These are phyloP conservation scores for Ophiorrhiza pumila DNA, from an alignment of 257 asterid species.

Conservation along the genomic window DNA sequence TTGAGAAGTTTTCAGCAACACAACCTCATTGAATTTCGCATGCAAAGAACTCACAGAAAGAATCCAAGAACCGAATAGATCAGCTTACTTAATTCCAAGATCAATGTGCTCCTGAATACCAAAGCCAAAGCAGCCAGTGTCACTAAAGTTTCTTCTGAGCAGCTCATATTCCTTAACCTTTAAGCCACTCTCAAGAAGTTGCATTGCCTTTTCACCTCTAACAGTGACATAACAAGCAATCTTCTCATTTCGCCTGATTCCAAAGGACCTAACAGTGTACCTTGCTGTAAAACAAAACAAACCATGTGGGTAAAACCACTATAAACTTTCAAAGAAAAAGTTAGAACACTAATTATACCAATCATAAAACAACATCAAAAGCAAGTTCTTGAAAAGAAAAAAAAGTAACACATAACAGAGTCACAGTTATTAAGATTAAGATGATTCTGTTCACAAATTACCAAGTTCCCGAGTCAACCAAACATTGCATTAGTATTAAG, in stretches of 20 bases:
- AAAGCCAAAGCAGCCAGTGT: conserved; percentile 77
- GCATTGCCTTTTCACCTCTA: conserved; percentile 66
- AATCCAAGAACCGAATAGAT: neutral
- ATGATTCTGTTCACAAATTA: neutral
- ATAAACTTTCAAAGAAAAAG: too few relatives aligned
- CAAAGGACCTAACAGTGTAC: conserved; percentile 73
- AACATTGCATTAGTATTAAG: neutral
- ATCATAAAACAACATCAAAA: neutral
- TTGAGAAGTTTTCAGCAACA: neutral
- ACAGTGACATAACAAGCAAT: conserved; percentile 73
- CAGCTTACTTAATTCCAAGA: conserved; percentile 73
- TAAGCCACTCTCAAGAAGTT: conserved; percentile 64
- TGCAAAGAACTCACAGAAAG: neutral
- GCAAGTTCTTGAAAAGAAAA: neutral
- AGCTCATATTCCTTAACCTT: conserved; percentile 70
- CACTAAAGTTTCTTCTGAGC: conserved; percentile 61
- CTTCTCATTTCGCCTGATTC: conserved; percentile 73
- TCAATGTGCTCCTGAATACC: conserved; percentile 86
- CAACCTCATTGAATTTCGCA: neutral
- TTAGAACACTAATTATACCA: neutral
- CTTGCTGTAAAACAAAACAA: conserved; percentile 42
- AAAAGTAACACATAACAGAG: neutral
- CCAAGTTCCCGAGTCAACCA: neutral
- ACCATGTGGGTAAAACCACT: neutral
- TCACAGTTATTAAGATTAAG: neutral